phyloP scores from a whole-genome alignment of 1,284 basidiomycete genomes.

The Pseudozyma flocculosa region DNA sequence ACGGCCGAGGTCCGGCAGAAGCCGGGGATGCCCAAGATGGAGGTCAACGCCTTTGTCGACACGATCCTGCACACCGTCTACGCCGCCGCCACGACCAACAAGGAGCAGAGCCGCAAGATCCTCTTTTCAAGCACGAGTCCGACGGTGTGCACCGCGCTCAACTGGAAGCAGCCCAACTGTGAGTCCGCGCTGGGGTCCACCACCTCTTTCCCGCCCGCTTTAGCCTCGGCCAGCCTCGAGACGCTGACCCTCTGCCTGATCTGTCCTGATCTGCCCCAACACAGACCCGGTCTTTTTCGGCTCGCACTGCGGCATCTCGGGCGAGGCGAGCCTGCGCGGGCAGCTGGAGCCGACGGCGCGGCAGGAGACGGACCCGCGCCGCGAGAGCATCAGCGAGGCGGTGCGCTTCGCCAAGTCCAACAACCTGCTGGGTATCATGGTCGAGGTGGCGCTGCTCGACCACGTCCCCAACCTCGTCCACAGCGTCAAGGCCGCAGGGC shows the following conservation, averaged over 20 bases:
- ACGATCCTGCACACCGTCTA: conserved; percentile 56
- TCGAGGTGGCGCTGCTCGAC: conserved; percentile 70
- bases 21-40: conserved; percentile 43
- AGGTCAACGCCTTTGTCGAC: conserved; percentile 55
- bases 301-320: conserved; percentile 75
- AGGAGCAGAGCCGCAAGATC: conserved; percentile 48
- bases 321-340: conserved; percentile 20
- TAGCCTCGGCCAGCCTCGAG: conserved; percentile 1
- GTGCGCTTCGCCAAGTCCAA: conserved; percentile 92
- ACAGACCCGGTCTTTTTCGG: conserved; percentile 87
- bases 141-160: conserved; percentile 68
- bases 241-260: too few relatives aligned
- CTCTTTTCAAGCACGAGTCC: conserved; percentile 51
- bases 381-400: conserved; percentile 77
- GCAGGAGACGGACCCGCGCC: conserved; percentile 63
- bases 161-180: conserved; percentile 99
- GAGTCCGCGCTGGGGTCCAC: conserved; percentile 54
- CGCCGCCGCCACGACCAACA: conserved; percentile 43
- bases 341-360: conserved; percentile 58
- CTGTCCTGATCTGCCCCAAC: too few relatives aligned
- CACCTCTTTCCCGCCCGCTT: conserved; percentile 8
- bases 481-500: conserved; percentile 49
- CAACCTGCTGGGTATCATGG: conserved; percentile 88
- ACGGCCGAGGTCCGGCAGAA: conserved; percentile 45
- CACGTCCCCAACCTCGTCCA: conserved; percentile 48